Conservation (phyloP, 177 flowering plant species). For the Vitis hybrid region DNA sequence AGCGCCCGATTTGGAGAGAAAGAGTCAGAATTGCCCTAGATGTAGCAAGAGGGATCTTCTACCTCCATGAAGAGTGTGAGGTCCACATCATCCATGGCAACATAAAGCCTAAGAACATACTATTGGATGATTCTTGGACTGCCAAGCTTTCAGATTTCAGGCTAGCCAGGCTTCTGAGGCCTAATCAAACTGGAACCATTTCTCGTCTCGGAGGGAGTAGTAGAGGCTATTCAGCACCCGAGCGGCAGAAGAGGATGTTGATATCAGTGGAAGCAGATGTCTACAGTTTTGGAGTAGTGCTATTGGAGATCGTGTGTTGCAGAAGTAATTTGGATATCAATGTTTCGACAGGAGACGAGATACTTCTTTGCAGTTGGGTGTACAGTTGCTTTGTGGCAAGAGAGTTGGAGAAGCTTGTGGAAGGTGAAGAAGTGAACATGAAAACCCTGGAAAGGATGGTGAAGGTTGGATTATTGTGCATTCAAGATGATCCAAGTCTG, state of each 20-base stretch:
- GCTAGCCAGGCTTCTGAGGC: neutral
- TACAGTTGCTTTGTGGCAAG: constrained; percentile 9
- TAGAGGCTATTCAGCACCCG: neutral
- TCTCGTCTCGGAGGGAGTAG: neutral
- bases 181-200: neutral
- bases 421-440: constrained; percentile 10
- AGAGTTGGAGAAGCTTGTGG: constrained; percentile 11
- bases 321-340: constrained; percentile 8
- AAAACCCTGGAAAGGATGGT: constrained; percentile 19
- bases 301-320: constrained; percentile 7
- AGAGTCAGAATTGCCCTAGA: neutral
- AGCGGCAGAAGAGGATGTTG: neutral
- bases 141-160: neutral
- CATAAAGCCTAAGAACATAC: neutral
- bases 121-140: neutral
- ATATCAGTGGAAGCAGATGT: neutral
- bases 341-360: constrained; percentile 1
- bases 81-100: neutral
- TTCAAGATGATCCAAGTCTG: constrained; percentile 24
- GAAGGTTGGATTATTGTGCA: constrained; percentile 25
- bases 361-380: constrained; percentile 14
- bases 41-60: neutral
- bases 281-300: constrained; percentile 1
- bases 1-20: constrained; percentile 11
- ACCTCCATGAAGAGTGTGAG: constrained; percentile 1